Conservation (phyloP, 1,139 yeast genomes). For the Suhomyces yuchorum region DNA sequence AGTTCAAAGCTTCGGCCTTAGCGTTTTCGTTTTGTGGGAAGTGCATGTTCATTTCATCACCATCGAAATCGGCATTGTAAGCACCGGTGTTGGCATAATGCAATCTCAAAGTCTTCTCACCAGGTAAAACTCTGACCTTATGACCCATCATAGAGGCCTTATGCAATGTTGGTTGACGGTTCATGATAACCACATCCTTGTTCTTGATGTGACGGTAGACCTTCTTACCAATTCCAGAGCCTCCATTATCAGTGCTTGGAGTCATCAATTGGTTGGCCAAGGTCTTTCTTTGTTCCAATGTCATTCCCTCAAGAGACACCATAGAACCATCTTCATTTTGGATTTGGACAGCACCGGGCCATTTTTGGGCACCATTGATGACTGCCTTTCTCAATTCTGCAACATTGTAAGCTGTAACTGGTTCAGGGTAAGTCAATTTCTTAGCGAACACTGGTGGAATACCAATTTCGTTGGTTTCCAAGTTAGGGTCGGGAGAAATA, state of each 20-base stretch:
- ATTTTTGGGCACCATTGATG: conserved; percentile 92
- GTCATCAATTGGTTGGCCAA: conserved; percentile 92
- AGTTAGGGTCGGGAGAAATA: conserved; percentile 97
- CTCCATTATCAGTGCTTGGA: conserved; percentile 41
- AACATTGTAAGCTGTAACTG: conserved; percentile 92
- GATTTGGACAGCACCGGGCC: conserved; percentile 99
- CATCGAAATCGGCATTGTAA: conserved; percentile 98
- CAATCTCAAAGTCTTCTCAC: conserved; percentile 92
- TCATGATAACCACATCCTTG: conserved; percentile 95
- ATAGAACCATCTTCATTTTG: conserved; percentile 96
- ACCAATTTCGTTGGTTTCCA: conserved; percentile 97
- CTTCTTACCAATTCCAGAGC: conserved; percentile 78
- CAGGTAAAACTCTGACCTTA: conserved; percentile 93
- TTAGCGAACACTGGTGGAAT: conserved; percentile 98
- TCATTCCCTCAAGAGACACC: conserved; percentile 83
- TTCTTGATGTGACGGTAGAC: conserved; percentile 93
- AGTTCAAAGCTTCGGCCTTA: conserved; percentile 90
- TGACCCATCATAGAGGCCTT: conserved; percentile 99
- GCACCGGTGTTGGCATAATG: conserved; percentile 99
- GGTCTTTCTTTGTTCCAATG: conserved; percentile 92
- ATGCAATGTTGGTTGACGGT: conserved; percentile 98
- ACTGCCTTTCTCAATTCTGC: conserved; percentile 92
- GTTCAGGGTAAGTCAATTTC: conserved; percentile 96
- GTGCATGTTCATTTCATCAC: conserved; percentile 99
- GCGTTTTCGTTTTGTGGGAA: conserved; percentile 99